Conservation (phyloP, 2,329 filamentous ascomycete species). For the Aspergillus sp. region DNA sequence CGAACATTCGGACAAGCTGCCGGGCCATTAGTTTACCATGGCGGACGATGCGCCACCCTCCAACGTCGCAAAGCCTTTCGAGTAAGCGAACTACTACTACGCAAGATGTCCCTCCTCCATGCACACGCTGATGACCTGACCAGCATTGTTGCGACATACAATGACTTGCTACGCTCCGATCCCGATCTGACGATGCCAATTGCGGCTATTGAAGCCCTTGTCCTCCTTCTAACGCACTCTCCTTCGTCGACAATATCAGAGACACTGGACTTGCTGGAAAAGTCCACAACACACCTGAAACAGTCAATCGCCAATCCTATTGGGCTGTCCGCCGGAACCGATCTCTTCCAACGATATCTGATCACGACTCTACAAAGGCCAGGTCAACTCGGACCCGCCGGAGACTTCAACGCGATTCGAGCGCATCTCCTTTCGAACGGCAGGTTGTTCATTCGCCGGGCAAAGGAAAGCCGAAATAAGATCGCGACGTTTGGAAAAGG, state of each 20-base stretch:
- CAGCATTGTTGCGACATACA: constrained; percentile 57
- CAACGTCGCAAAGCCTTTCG: constrained; percentile 25
- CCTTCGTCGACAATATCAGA: constrained; percentile 83
- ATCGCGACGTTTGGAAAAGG: constrained; percentile 72
- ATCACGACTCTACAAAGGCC: constrained; percentile 59
- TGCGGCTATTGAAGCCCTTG: constrained; percentile 84
- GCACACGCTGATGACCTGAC: constrained; percentile 9
- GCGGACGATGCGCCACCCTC: constrained; percentile 15
- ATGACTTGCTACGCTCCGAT: constrained; percentile 56
- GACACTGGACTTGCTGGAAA: constrained; percentile 75
- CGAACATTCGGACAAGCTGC: neutral
- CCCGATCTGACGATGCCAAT: constrained; percentile 89
- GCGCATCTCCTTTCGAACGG: constrained; percentile 79
- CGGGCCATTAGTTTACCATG: constrained; percentile 15
- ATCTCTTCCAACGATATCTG: constrained; percentile 91
- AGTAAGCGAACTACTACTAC: constrained; percentile 22
- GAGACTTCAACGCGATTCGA: constrained; percentile 74
- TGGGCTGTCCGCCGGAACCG: constrained; percentile 83
- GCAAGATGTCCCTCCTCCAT: neutral
- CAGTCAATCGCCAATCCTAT: constrained; percentile 76
- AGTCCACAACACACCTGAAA: constrained; percentile 68
- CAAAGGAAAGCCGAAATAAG: constrained; percentile 72
- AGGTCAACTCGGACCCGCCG: constrained; percentile 40
- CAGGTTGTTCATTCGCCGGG: constrained; percentile 73
- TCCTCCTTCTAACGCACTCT: constrained; percentile 70